phyloP scores from a whole-genome alignment of 345 rosid species.

The Adansonia digitata region DNA sequence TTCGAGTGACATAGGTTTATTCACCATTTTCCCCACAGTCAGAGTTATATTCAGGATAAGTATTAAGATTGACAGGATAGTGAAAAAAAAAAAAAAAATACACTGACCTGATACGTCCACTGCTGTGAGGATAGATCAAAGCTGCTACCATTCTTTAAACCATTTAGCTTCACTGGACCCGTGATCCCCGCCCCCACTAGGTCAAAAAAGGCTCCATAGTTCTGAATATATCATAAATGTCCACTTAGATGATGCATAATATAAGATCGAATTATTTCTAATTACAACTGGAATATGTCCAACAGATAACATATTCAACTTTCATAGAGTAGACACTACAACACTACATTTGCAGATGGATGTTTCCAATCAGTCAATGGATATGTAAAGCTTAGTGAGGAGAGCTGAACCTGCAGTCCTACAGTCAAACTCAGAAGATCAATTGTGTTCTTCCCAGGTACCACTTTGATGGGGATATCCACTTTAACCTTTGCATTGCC shows the following conservation, averaged over 20 bases:
- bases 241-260: conserved; percentile 6
- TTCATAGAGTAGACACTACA: not conserved
- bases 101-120: conserved; percentile 88
- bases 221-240: conserved; percentile 40
- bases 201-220: conserved; percentile 88
- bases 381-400: conserved; percentile 2
- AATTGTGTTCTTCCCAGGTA: conserved; percentile 63
- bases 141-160: conserved; percentile 44
- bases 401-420: conserved; percentile 74
- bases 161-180: conserved; percentile 77
- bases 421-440: conserved; percentile 89
- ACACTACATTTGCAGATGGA: not conserved
- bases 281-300: no score
- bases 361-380: not conserved
- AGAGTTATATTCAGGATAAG: not conserved
- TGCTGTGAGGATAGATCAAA: conserved; percentile 58
- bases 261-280: not conserved
- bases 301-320: conserved; percentile 3
- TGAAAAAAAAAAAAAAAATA: not conserved
- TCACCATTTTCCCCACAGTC: not conserved
- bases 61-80: not conserved
- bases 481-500: conserved; percentile 49
- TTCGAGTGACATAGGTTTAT: not conserved
- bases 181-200: conserved; percentile 74
- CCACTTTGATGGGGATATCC: conserved; percentile 61